Base-by-base conservation (phyloP, 768 basidiomycete species). In the Russula sp. region DNA sequence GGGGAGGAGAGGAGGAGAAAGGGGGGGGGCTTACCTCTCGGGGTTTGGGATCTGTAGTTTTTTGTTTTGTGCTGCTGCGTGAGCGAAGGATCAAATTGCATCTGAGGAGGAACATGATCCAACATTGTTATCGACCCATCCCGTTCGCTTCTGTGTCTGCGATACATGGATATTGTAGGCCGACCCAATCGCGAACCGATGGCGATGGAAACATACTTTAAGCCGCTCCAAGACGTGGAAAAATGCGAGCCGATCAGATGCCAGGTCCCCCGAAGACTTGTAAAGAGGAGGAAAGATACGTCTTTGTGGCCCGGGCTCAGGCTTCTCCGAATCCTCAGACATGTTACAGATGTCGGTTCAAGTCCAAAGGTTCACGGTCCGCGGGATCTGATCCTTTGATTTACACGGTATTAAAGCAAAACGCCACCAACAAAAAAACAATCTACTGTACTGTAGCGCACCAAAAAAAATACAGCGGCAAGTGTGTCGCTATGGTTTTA, bases 121-220 rank as follows among this genome's bases (percentile, higher is more conserved):
- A 40, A 91, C 90, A 50, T 89, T 82, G 70, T 93, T 82, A 69
- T 95, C 82, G 36, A 94, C 83, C 96, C 95, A 99, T 66, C 96
- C 96, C 0, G 94, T 97, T 10, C 96, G 83, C 74, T 94, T 96
- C 72, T 98, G 94, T 0, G 90, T 95, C 94, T 97, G 69, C n/a
- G 42, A 32, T 34, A 49, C 46, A 26, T 42, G 34, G 44, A 38
- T 38, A 16, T 11, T 34, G 34, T 34, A 36, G 13, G 38, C 6
- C 36, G 1, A 40, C 14, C 38, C 16, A 40, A 40, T 40, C 11
- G 11, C 11, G 6, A 9, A 3, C 22, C 2, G 11, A 7, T 14
- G 26, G n/a, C 28, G 44, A 11, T 9, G 61, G n/a, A 4, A 22
- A 14, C 62, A 8, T 24, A 92, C 94, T 85, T 98, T 98, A 38